These are phyloP conservation scores for Phytophthora niederhauseri DNA, from an alignment of 352 stramenopile genomes.

Conservation along the genomic window DNA sequence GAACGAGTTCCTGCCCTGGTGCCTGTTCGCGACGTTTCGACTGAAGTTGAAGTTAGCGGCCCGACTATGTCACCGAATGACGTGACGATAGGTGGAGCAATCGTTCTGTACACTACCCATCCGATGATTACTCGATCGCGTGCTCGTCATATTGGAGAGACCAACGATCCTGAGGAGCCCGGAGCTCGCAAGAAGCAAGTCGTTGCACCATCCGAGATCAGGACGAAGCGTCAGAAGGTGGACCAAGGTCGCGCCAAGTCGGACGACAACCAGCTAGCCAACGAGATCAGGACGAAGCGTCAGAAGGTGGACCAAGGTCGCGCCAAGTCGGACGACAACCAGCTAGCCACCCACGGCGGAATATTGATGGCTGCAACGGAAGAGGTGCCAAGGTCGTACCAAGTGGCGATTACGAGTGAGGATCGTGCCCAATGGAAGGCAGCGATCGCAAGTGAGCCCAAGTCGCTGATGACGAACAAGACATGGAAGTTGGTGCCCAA, in stretches of 20 bases:
- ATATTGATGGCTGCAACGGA: not conserved
- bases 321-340: too few relatives aligned
- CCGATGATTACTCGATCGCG: conserved; percentile 12
- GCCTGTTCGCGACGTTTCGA: not conserved
- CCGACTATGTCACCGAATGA: not conserved
- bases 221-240: conserved; percentile 16
- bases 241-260: not conserved
- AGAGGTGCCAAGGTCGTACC: conserved; percentile 12
- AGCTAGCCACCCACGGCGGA: too few relatives aligned
- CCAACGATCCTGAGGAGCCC: conserved; percentile 10
- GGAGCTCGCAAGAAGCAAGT: conserved; percentile 8
- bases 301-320: too few relatives aligned
- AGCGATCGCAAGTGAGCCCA: conserved; percentile 11
- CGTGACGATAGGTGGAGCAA: not conserved
- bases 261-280: conserved; percentile 3
- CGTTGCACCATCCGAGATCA: not conserved
- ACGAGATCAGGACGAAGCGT: too few relatives aligned
- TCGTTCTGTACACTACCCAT: not conserved
- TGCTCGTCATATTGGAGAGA: conserved; percentile 5
- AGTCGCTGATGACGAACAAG: conserved; percentile 20
- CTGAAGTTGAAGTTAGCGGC: not conserved
- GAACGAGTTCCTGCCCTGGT: not conserved
- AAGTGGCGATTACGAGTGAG: not conserved
- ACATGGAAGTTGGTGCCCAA: conserved; percentile 19
- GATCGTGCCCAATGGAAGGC: conserved; percentile 14